These are phyloP conservation scores for Luffa aegyptiaca DNA, from an alignment of 306 rosid genomes.

Conservation along the genomic window DNA sequence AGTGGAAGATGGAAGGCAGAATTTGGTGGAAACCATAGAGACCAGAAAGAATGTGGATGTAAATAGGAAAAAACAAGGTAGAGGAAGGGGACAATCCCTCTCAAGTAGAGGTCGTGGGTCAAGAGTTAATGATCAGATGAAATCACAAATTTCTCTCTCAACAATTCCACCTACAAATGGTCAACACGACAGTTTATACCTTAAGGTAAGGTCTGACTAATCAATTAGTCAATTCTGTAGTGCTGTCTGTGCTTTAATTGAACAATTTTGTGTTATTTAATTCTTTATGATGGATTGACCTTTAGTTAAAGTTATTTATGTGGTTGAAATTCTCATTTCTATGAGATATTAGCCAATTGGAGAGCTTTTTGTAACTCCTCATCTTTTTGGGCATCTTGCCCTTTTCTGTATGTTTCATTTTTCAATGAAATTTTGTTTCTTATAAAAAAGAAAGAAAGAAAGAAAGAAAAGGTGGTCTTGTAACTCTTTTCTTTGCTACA, in stretches of 20 bases:
- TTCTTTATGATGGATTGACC: background rate
- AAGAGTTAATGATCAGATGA: constrained; percentile 58
- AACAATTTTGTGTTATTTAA: background rate
- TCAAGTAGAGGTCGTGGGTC: constrained; percentile 83
- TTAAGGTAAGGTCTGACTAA: constrained; percentile 25
- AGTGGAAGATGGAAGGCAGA: constrained; percentile 49
- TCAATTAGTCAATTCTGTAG: background rate
- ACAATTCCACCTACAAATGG: constrained; percentile 56
- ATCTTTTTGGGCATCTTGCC: background rate
- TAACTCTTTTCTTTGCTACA: background rate
- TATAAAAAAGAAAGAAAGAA: background rate
- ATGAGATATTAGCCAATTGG: background rate
- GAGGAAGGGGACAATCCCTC: constrained; percentile 74
- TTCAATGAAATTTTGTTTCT: background rate
- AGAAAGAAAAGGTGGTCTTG: background rate
- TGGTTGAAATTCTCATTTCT: background rate
- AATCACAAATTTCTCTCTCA: constrained; percentile 36
- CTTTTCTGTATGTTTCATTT: background rate
- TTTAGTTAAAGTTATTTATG: background rate
- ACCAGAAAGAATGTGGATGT: constrained; percentile 41
- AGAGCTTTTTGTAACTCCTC: background rate
- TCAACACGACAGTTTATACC: constrained; percentile 45
- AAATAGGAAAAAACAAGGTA: constrained; percentile 69
- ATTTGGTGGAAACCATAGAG: constrained; percentile 44
- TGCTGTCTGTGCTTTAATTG: background rate